Percentiles rank a stretch among this genome's conserved stretches.
Evolutionary conservation across 345 rosid genomes (phyloP).

Genomic region (Acer yangbiense): DNA sequence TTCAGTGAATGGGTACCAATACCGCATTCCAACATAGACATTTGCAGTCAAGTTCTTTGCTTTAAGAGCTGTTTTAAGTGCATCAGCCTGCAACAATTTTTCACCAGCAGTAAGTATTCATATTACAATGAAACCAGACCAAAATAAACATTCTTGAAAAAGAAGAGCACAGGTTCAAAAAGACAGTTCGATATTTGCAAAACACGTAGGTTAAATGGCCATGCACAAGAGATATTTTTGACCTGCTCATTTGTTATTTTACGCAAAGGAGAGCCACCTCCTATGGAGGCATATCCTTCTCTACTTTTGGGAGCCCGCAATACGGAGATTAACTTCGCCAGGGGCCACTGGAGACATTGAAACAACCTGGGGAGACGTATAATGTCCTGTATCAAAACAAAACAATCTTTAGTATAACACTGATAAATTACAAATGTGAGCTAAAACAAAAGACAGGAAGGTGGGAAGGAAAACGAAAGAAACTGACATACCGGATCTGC

Average conservation of each 20-base stretch:
- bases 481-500: conserved; percentile 77
- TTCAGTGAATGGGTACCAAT: conserved; percentile 94
- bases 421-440: not conserved
- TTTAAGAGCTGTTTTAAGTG: conserved; percentile 61
- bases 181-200: not conserved
- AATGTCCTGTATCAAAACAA: conserved; percentile 61
- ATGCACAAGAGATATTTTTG: not conserved
- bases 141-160: not conserved
- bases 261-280: conserved; percentile 92
- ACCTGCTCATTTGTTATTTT: conserved; percentile 89
- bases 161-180: not conserved
- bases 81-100: conserved; percentile 59
- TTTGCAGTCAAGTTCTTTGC: conserved; percentile 59
- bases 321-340: conserved; percentile 79
- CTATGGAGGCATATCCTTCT: conserved; percentile 98
- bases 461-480: not conserved
- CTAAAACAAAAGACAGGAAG: not conserved
- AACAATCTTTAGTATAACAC: not conserved
- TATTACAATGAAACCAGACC: not conserved
- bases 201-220: not conserved
- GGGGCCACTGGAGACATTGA: conserved; percentile 76
- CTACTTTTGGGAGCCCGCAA: conserved; percentile 85
- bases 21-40: conserved; percentile 89
- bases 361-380: conserved; percentile 85
- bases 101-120: not conserved